Evolutionary conservation across 345 rosid genomes (phyloP).

Genomic region (Pistacia vera): DNA sequence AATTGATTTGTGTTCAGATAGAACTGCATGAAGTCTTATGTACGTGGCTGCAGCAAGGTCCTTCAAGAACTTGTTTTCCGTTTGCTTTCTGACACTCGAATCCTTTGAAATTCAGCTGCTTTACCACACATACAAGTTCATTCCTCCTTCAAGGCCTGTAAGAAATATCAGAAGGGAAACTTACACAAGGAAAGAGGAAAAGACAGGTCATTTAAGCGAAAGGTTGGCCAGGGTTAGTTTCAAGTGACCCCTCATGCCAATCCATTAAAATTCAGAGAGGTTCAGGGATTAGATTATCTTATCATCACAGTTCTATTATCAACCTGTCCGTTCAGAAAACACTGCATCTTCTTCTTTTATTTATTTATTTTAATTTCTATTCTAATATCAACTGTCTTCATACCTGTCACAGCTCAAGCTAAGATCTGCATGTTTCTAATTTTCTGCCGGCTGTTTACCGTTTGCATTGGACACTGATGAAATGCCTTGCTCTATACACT

Average conservation of each 20-base stretch:
- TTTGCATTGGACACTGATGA: constrained; percentile 43
- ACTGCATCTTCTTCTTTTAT: neutral
- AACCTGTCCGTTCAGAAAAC: neutral
- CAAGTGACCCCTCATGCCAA: neutral
- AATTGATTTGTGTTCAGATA: neutral
- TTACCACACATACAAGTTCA: neutral
- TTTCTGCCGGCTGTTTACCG: constrained; percentile 22
- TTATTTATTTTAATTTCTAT: neutral
- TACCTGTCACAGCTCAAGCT: constrained; percentile 31
- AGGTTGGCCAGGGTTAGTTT: neutral
- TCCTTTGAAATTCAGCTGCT: neutral
- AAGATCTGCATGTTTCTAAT: constrained; percentile 26
- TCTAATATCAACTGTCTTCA: neutral
- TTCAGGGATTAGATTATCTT: neutral
- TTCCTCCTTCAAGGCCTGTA: constrained; percentile 14
- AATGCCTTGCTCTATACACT: constrained; percentile 92
- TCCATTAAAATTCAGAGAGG: neutral
- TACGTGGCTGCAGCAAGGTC: neutral
- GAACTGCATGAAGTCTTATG: neutral
- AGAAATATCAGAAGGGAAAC: neutral
- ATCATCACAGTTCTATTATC: neutral
- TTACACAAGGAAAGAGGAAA: neutral
- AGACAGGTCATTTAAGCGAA: neutral
- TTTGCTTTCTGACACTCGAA: constrained; percentile 10
- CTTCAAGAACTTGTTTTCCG: neutral